phyloP scores from a whole-genome alignment of 345 rosid species.

The Clausena lansium region DNA sequence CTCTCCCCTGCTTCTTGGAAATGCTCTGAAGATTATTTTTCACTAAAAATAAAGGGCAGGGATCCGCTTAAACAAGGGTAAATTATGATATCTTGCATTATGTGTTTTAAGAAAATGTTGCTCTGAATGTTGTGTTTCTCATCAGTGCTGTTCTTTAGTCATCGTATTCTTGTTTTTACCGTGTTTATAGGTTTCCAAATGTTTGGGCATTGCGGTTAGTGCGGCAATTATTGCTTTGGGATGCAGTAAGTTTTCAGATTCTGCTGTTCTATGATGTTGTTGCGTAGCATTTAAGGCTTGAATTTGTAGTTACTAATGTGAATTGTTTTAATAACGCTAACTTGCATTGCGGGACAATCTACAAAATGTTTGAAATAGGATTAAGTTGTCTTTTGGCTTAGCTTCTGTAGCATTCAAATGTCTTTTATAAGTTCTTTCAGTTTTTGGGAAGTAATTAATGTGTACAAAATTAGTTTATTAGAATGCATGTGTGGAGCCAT shows the following conservation, averaged over 20 bases:
- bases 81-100: conserved; percentile 18
- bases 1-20: conserved; percentile 90
- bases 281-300: neutral
- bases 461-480: neutral
- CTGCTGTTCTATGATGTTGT: conserved; percentile 4
- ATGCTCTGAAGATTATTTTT: conserved; percentile 88
- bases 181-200: conserved; percentile 64
- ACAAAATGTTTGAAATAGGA: neutral
- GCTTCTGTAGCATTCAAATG: neutral
- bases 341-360: neutral
- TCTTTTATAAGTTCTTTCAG: neutral
- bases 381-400: neutral
- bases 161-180: conserved; percentile 11
- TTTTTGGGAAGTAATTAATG: neutral
- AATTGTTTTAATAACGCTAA: neutral
- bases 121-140: neutral
- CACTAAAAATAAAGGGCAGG: conserved; percentile 74
- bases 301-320: neutral
- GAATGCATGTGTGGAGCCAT: neutral
- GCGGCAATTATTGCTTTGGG: conserved; percentile 73
- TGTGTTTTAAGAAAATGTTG: neutral
- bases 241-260: conserved; percentile 61
- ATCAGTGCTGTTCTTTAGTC: neutral
- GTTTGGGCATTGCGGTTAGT: conserved; percentile 85
- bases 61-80: conserved; percentile 90